These are phyloP conservation scores for Scenedesmus sp. DNA, from an alignment of 163 green algal species.

Conservation along the genomic window DNA sequence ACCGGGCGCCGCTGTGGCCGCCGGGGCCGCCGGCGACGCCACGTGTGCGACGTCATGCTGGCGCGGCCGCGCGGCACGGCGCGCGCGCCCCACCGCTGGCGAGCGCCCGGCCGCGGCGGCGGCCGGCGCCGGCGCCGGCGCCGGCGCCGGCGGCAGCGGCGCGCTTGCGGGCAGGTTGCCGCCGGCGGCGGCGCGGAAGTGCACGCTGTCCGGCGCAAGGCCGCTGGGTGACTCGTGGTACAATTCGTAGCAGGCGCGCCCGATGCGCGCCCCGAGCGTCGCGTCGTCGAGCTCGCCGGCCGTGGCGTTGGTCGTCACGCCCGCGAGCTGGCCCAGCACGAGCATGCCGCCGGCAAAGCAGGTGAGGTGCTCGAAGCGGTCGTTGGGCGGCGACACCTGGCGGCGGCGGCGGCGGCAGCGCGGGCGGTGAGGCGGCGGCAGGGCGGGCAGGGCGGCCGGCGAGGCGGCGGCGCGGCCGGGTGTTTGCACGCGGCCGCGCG, in stretches of 20 bases:
- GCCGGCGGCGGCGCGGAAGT: constrained; percentile 2
- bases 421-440: no score
- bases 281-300: constrained; percentile 56
- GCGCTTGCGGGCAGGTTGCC: constrained; percentile 14
- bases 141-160: neutral
- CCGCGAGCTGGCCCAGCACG: constrained; percentile 64
- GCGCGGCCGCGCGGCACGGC: no score
- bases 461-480: no score
- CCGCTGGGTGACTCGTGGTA: constrained; percentile 54
- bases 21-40: no score
- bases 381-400: no score
- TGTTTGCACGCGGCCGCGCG: no score
- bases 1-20: no score
- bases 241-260: constrained; percentile 78
- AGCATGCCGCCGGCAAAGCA: constrained; percentile 91
- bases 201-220: constrained; percentile 35
- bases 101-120: neutral
- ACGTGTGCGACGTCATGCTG: no score
- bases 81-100: no score
- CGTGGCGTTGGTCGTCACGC: constrained; percentile 30
- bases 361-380: constrained; percentile 89
- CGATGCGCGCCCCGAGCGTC: constrained; percentile 71
- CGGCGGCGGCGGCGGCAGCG: no score
- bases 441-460: no score
- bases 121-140: neutral